Percentiles rank a stretch among this genome's conserved stretches.
These are phyloP conservation scores for Teratosphaeria destructans DNA, from an alignment of 2,329 filamentous ascomycete species.

Conservation along the genomic window DNA sequence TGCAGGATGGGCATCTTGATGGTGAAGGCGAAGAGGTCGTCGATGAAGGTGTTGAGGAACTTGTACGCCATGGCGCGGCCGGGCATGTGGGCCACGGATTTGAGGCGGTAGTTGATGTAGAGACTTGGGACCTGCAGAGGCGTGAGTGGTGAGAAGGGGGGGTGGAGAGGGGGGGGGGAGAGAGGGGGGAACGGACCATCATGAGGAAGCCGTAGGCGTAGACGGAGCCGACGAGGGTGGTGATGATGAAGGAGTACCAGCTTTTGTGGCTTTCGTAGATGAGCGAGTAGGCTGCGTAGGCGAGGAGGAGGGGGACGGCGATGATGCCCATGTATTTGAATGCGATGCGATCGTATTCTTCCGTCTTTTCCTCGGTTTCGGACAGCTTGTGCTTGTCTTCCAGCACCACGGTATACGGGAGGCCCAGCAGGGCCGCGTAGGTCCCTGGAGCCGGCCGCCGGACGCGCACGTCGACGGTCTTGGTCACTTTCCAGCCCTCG, in stretches of 20 bases:
- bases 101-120: conserved; percentile 98
- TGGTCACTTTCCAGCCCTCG: conserved; percentile 92
- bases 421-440: conserved; percentile 25
- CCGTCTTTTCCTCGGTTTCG: conserved; percentile 93
- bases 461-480: conserved; percentile 79
- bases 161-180: conserved; percentile 1
- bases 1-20: conserved; percentile 98
- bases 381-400: conserved; percentile 96
- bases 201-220: conserved; percentile 98
- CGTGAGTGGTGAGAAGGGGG: background rate
- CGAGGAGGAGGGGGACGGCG: conserved; percentile 77
- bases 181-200: conserved; percentile 52
- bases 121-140: conserved; percentile 57
- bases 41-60: conserved; percentile 97
- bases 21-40: conserved; percentile 95
- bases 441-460: conserved; percentile 58
- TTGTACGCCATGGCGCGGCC: conserved; percentile 96
- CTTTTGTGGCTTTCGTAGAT: conserved; percentile 93
- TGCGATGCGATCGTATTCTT: conserved; percentile 95
- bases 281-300: conserved; percentile 84
- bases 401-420: conserved; percentile 69
- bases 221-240: conserved; percentile 87
- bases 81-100: conserved; percentile 87
- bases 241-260: conserved; percentile 83
- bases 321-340: conserved; percentile 95